phyloP scores from a whole-genome alignment of 2,329 filamentous ascomycete genomes.

The Trichophyton verrucosum region DNA sequence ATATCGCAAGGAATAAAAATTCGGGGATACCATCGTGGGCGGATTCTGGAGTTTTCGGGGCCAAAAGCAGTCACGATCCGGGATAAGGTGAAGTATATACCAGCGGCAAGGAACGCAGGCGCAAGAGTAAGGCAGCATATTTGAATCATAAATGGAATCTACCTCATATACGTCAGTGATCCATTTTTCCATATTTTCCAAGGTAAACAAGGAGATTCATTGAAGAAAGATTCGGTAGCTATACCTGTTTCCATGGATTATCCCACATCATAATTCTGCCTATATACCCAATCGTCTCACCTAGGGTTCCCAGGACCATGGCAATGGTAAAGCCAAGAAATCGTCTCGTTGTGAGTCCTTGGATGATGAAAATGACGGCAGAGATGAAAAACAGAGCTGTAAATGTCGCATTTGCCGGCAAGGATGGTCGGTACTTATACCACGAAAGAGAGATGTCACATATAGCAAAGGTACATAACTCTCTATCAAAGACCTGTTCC shows the following conservation, averaged over 20 bases:
- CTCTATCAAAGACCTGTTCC: background rate
- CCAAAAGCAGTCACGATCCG: slow-evolving; percentile 28
- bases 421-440: slow-evolving; percentile 12
- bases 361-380: slow-evolving; percentile 6
- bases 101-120: slow-evolving; percentile 52
- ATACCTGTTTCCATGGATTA: slow-evolving; percentile 31
- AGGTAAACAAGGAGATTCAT: background rate
- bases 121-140: slow-evolving; percentile 48
- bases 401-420: slow-evolving; percentile 10
- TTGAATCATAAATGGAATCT: slow-evolving; percentile 22
- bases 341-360: slow-evolving; percentile 6
- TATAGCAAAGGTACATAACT: slow-evolving; percentile 12
- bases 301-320: slow-evolving; percentile 42
- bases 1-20: slow-evolving; percentile 53
- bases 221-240: background rate
- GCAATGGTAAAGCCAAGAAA: slow-evolving; percentile 24
- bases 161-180: background rate
- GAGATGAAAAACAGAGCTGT: slow-evolving; percentile 10
- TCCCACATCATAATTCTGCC: slow-evolving; percentile 45
- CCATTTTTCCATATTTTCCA: background rate
- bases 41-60: slow-evolving; percentile 23
- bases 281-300: slow-evolving; percentile 48
- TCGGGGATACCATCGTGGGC: slow-evolving; percentile 22
- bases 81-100: slow-evolving; percentile 49
- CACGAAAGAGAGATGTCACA: slow-evolving; percentile 10